Evolutionary conservation across 2,329 filamentous ascomycete species (phyloP).

Genomic region (Fusarium lateritium): DNA sequence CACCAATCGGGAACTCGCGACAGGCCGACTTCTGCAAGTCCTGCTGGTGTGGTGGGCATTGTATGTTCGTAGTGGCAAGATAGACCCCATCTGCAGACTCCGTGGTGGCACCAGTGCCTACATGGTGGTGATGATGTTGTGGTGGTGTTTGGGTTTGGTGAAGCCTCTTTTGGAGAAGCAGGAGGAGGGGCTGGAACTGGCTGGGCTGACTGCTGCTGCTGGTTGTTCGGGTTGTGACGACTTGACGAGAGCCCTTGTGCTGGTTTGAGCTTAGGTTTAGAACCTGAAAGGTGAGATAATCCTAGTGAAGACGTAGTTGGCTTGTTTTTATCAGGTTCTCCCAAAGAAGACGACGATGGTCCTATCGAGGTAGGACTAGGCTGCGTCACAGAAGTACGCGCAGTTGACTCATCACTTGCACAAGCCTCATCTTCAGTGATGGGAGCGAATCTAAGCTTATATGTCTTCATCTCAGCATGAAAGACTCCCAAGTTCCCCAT

Average conservation of each 20-base stretch:
- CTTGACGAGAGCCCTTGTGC: slow-evolving; percentile 35
- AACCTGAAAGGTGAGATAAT: neutral
- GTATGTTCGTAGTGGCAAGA: slow-evolving; percentile 62
- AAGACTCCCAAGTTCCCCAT: slow-evolving; percentile 57
- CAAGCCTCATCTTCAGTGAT: slow-evolving; percentile 5
- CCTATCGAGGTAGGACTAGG: neutral
- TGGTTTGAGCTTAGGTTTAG: slow-evolving; percentile 8
- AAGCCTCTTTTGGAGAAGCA: neutral
- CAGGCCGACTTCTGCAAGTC: slow-evolving; percentile 61
- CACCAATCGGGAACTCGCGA: slow-evolving; percentile 62
- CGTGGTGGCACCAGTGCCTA: slow-evolving; percentile 64
- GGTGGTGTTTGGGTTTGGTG: slow-evolving; percentile 3
- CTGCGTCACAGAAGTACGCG: neutral
- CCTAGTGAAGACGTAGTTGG: neutral
- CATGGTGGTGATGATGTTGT: slow-evolving; percentile 42
- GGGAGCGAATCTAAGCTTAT: slow-evolving; percentile 36
- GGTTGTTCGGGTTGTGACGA: slow-evolving; percentile 35
- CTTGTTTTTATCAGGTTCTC: neutral
- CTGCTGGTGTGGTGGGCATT: slow-evolving; percentile 62
- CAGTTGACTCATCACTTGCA: slow-evolving; percentile 15
- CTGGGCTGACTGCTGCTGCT: slow-evolving; percentile 1
- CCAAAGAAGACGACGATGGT: neutral
- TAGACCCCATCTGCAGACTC: slow-evolving; percentile 62
- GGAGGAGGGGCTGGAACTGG: neutral
- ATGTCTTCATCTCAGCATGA: slow-evolving; percentile 42